Base-by-base conservation (phyloP, 2,329 filamentous ascomycete species). In the Tympanopsis confertula region DNA sequence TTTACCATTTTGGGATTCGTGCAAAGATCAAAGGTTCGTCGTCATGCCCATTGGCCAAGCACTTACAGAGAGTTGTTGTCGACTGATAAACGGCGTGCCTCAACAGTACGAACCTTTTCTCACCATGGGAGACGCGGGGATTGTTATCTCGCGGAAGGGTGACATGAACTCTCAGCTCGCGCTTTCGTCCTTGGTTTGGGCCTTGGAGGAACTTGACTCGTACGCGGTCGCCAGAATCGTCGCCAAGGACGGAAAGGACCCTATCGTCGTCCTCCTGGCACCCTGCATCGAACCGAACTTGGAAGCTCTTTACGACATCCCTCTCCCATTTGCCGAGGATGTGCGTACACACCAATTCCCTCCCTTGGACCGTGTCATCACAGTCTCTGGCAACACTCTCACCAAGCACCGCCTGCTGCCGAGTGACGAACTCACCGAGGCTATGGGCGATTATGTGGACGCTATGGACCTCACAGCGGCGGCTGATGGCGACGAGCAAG, bases 391-490 rank as follows among this genome's bases (percentile, higher is more conserved):
- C 1, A 83, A 85, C 45, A 71, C 74, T 5, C 64, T 95, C 36
- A 84, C 74, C 10, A 78, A 89, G 48, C 88, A 98, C 46, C 81
- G 86, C 24, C 79, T 93, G 42, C 66, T 98, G 2, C 91, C 91
- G 0, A 79, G 66, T 7, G 69, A 83, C 2, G 75, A 84, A 20
- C 68, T 98, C 18, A 70, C 75, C 38, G 63, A 80, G 36, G 82
- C 86, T 1, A 96, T 98, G 88, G 82, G 79, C 54, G 77, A 86
- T 44, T 96, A 89, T 47, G 86, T 98, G 5, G 86, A 96, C 54
- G 77, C 75, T 5, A 94, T 98, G 89, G 88, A 95, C 50, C 64
- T 98, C 2, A 82, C 81, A 1, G 22, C 7, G 22, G 68, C 57
- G 0, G 77, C 81, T 49, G 81, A 70, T 7, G 71, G 67, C 35